Conservation (phyloP, 495 filamentous ascomycete species). For the Pseudoneurospora amorphoporcata region DNA sequence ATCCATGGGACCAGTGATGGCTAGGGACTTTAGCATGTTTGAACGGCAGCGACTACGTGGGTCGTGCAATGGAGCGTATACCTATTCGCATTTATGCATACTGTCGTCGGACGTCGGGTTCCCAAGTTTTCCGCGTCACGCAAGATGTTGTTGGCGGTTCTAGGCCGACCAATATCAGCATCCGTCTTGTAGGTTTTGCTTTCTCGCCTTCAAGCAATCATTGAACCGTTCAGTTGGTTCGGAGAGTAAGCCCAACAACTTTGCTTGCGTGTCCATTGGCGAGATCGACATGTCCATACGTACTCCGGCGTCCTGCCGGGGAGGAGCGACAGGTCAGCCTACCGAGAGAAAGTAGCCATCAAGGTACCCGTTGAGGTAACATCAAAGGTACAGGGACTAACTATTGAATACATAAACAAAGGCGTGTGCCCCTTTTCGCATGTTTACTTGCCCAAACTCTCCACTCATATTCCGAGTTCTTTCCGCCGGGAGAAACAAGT, state of each 20-base stretch:
- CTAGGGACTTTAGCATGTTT: not conserved
- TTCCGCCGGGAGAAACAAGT: not conserved
- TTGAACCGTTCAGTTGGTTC: not conserved
- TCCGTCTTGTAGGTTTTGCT: no score
- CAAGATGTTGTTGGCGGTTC: not conserved
- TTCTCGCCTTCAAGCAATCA: not conserved
- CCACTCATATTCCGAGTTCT: not conserved
- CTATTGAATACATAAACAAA: not conserved
- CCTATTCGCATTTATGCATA: not conserved
- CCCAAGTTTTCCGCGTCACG: not conserved
- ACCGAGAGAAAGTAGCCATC: not conserved
- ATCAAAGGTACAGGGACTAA: not conserved
- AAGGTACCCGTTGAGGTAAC: conserved; percentile 4
- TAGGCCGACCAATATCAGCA: not conserved
- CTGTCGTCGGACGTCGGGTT: not conserved
- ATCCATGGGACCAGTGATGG: not conserved
- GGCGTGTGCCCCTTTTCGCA: not conserved
- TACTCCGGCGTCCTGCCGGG: not conserved
- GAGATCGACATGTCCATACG: not conserved
- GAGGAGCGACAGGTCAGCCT: not conserved
- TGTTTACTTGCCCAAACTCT: not conserved
- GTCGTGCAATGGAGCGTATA: not conserved
- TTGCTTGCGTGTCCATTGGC: not conserved
- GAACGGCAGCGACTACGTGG: not conserved
- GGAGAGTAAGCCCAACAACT: not conserved